Percentiles rank a stretch among this genome's conserved stretches.
Conservation (phyloP, 441 rosid genomes). For the Mallotus repandus region DNA sequence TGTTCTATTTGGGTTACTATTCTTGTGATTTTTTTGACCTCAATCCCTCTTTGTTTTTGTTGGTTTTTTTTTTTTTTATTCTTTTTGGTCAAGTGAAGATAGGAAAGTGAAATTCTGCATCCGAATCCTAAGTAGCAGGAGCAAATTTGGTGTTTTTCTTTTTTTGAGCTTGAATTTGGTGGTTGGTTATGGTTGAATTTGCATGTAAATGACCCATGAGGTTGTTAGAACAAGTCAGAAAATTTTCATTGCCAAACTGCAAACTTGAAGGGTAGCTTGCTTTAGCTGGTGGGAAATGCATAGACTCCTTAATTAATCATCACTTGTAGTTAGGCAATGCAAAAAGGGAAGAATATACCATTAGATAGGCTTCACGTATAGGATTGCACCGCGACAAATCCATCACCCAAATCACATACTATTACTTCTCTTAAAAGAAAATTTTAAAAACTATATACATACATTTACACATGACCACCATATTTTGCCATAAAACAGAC, state of each 20-base stretch:
- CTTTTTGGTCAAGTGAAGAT: neutral
- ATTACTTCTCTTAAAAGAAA: neutral
- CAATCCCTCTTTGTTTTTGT: neutral
- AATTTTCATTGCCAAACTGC: neutral
- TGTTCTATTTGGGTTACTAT: slow-evolving; percentile 1
- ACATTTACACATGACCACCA: too few relatives aligned
- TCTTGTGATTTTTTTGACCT: neutral
- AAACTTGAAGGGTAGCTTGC: neutral
- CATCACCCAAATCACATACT: neutral
- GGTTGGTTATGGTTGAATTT: neutral
- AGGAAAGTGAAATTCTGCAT: neutral
- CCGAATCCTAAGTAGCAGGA: neutral
- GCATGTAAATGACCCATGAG: too few relatives aligned
- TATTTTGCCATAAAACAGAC: neutral
- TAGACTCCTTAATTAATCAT: neutral
- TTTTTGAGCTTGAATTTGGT: neutral
- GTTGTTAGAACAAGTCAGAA: neutral
- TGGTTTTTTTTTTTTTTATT: neutral
- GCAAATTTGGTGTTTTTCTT: neutral
- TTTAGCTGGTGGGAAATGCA: slow-evolving; percentile 19
- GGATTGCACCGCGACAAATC: neutral
- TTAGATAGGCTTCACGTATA: neutral
- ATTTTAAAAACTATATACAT: neutral
- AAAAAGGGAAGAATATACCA: slow-evolving; percentile 17
- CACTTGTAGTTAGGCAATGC: neutral